Percentiles rank a stretch among this genome's conserved stretches.
Evolutionary conservation across 2,329 filamentous ascomycete genomes (phyloP).

Genomic region (Ophiosphaerella korrae): DNA sequence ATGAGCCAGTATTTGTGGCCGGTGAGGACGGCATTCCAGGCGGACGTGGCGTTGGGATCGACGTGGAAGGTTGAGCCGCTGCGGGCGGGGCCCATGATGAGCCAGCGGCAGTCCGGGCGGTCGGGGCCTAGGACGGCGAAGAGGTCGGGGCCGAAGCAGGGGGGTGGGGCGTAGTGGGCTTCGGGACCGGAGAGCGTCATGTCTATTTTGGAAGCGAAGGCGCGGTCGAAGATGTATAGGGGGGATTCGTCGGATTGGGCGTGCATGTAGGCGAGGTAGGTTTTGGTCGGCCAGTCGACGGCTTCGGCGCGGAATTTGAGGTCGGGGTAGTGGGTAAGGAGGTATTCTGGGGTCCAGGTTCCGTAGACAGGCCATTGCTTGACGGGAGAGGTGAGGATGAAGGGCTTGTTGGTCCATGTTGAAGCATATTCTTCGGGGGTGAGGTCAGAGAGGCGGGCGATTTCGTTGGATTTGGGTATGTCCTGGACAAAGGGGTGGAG

Average conservation of each 20-base stretch:
- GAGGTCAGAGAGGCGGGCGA: slow-evolving; percentile 71
- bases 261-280: slow-evolving; percentile 81
- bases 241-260: slow-evolving; percentile 84
- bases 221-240: slow-evolving; percentile 87
- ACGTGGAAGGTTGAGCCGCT: slow-evolving; percentile 97
- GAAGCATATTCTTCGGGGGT: slow-evolving; percentile 74
- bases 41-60: slow-evolving; percentile 72
- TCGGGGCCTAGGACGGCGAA: slow-evolving; percentile 79
- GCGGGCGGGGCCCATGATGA: slow-evolving; percentile 85
- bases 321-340: slow-evolving; percentile 68
- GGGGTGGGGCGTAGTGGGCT: slow-evolving; percentile 75
- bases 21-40: slow-evolving; percentile 92
- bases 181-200: slow-evolving; percentile 57
- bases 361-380: slow-evolving; percentile 78
- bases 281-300: slow-evolving; percentile 87
- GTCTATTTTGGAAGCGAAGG: slow-evolving; percentile 84
- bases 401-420: slow-evolving; percentile 79
- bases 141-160: slow-evolving; percentile 84
- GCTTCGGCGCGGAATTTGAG: slow-evolving; percentile 85
- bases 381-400: slow-evolving; percentile 83
- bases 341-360: slow-evolving; percentile 72
- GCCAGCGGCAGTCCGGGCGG: slow-evolving; percentile 86
- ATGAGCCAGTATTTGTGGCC: slow-evolving; percentile 98
- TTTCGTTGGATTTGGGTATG: slow-evolving; percentile 76
- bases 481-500: slow-evolving; percentile 68